Conservation (phyloP, 2,329 filamentous ascomycete species). For the Diplodia sapinea region DNA sequence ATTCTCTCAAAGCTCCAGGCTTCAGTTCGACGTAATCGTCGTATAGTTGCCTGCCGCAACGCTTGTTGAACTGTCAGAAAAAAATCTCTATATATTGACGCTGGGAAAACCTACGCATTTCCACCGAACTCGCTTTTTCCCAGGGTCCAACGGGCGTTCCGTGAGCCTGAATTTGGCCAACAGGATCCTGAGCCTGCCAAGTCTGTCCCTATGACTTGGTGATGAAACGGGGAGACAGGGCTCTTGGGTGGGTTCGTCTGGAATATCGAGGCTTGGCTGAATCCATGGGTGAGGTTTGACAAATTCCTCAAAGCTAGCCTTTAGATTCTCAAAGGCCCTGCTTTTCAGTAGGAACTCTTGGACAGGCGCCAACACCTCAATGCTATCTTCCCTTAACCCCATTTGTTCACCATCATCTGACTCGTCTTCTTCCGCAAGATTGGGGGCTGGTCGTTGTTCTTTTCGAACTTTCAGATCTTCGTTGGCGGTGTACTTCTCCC, state of each 20-base stretch:
- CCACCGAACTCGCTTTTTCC: slow-evolving; percentile 35
- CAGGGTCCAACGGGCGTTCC: slow-evolving; percentile 29
- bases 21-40: slow-evolving; percentile 35
- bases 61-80: slow-evolving; percentile 7
- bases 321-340: too few species aligned
- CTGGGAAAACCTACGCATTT: slow-evolving; percentile 34
- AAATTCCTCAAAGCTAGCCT: too few species aligned
- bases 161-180: background rate
- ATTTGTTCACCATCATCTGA: background rate
- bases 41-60: slow-evolving; percentile 33
- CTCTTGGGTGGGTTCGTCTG: background rate
- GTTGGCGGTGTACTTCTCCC: too few species aligned
- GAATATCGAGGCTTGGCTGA: too few species aligned
- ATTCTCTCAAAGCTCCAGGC: slow-evolving; percentile 32
- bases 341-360: too few species aligned
- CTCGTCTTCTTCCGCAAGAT: too few species aligned
- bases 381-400: background rate
- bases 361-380: too few species aligned
- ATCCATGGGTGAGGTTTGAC: background rate
- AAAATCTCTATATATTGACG: background rate
- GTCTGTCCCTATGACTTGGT: background rate
- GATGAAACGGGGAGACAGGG: background rate
- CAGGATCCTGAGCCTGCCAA: background rate
- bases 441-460: too few species aligned
- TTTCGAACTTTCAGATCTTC: too few species aligned